phyloP scores from a whole-genome alignment of 192 early-diverging fungal genomes.

The Powellomyces hirtus region DNA sequence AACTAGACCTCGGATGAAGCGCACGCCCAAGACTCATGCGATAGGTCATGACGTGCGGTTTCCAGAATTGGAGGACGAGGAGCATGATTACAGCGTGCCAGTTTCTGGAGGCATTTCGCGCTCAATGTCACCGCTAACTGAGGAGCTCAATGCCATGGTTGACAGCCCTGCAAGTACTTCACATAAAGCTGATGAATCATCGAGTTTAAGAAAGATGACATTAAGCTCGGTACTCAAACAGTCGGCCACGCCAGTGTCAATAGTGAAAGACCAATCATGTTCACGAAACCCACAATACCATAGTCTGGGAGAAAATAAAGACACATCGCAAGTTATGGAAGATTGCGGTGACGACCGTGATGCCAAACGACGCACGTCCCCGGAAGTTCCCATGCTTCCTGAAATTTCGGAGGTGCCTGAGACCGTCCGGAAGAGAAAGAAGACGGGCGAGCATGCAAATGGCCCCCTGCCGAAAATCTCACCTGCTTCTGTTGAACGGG shows the following conservation, averaged over 20 bases:
- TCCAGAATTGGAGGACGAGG: background rate
- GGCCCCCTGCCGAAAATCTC: background rate
- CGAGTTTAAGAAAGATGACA: no score
- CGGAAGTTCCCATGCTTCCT: background rate
- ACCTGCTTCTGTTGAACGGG: no score
- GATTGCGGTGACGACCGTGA: background rate
- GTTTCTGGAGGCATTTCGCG: no score
- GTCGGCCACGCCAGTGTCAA: background rate
- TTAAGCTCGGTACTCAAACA: background rate
- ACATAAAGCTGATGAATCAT: no score
- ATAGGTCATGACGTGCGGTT: background rate
- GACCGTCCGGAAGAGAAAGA: background rate
- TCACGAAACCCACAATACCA: no score
- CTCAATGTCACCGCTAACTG: no score
- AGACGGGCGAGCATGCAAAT: background rate
- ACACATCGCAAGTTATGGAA: background rate
- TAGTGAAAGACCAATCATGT: background rate
- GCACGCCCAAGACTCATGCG: background rate
- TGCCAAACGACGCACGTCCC: background rate
- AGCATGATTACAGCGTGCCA: background rate
- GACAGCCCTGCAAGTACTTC: no score
- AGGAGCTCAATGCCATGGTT: no score
- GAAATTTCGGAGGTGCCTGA: background rate
- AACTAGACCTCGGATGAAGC: background rate
- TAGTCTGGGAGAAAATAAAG: background rate